These are phyloP conservation scores for Asterochloris sp. DNA, from an alignment of 139 green algal genomes.

Conservation along the genomic window DNA sequence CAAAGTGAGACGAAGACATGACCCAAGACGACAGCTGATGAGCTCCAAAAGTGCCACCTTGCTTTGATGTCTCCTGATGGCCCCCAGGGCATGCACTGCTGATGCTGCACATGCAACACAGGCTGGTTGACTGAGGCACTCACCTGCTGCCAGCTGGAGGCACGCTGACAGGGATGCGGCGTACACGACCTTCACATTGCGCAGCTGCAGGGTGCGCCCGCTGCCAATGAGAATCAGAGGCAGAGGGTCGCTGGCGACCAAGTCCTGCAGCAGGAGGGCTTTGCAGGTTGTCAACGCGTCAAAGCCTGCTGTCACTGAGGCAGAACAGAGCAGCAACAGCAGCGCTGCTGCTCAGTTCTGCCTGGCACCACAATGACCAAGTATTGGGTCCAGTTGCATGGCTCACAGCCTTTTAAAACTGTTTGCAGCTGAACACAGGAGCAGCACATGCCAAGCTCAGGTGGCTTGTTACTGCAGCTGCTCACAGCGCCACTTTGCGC, in stretches of 20 bases:
- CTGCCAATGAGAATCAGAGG: conserved; percentile 84
- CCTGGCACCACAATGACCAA: no score
- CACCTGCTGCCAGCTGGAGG: conserved; percentile 65
- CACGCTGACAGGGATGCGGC: conserved; percentile 54
- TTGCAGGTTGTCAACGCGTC: no score
- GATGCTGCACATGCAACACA: background rate
- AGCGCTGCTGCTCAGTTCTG: no score
- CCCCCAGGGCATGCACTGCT: background rate
- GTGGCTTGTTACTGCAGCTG: no score
- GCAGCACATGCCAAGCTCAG: no score
- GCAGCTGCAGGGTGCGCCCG: conserved; percentile 65
- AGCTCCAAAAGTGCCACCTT: background rate
- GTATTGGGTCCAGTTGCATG: no score
- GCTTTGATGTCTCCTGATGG: background rate
- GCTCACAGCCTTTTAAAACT: no score
- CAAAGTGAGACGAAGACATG: no score
- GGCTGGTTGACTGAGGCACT: background rate
- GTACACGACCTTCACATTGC: conserved; percentile 77
- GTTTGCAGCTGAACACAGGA: no score
- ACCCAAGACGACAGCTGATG: background rate
- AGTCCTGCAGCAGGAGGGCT: conserved; percentile 1
- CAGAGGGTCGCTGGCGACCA: conserved; percentile 32
- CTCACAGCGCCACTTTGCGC: no score
- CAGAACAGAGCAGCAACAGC: no score
- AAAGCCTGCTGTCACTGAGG: no score